Conservation (phyloP, 2,329 filamentous ascomycete genomes). For the Exophiala phaeomuriformis region DNA sequence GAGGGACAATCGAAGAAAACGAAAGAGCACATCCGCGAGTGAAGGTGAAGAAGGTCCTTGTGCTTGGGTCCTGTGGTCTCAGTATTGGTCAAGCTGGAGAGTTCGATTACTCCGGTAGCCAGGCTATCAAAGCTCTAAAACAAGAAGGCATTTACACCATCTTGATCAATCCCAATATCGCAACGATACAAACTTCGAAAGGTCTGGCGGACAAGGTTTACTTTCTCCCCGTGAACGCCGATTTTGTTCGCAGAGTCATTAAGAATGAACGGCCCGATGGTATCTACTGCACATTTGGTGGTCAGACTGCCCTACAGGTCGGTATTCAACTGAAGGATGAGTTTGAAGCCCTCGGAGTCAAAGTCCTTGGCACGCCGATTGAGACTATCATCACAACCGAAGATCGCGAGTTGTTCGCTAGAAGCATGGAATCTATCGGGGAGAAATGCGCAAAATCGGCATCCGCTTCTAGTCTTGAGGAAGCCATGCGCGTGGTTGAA, state of each 20-base stretch:
- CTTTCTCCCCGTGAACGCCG: constrained; percentile 92
- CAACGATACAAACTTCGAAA: constrained; percentile 97
- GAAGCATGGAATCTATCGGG: constrained; percentile 96
- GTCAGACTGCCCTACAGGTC: constrained; percentile 92
- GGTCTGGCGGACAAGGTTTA: constrained; percentile 97
- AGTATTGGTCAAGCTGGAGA: constrained; percentile 97
- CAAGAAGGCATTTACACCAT: constrained; percentile 98
- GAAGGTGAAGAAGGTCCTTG: constrained; percentile 84
- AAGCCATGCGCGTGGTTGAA: constrained; percentile 81
- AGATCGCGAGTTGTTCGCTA: constrained; percentile 92
- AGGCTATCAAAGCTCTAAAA: constrained; percentile 97
- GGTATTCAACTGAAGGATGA: constrained; percentile 97
- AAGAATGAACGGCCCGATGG: constrained; percentile 88
- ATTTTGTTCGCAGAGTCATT: constrained; percentile 97
- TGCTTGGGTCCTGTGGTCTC: constrained; percentile 88
- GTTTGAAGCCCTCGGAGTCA: constrained; percentile 84
- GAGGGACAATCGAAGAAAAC: constrained; percentile 73
- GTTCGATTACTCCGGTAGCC: constrained; percentile 97
- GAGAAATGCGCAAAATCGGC: constrained; percentile 98
- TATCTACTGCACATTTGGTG: constrained; percentile 96
- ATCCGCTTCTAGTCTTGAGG: constrained; percentile 78
- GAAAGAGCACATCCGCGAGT: constrained; percentile 68
- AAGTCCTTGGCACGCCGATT: constrained; percentile 92
- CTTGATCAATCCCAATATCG: constrained; percentile 98
- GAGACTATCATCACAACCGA: constrained; percentile 98